These are phyloP conservation scores for Cubamyces sp. DNA, from an alignment of 768 basidiomycete genomes.

Conservation along the genomic window DNA sequence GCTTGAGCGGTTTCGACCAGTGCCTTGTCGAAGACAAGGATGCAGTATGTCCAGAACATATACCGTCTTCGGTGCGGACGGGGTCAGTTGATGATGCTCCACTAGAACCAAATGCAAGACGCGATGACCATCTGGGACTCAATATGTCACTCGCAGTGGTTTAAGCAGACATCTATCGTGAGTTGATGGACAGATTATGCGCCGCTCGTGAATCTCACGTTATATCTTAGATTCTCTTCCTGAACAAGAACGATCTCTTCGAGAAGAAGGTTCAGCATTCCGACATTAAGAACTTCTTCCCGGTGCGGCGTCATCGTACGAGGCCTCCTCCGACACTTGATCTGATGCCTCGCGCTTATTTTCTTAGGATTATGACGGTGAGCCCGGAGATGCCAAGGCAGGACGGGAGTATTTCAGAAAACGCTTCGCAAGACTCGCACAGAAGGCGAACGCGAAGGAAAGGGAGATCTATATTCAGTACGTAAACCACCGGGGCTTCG, in stretches of 20 bases:
- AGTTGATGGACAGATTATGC: constrained; percentile 31
- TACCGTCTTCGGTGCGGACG: neutral
- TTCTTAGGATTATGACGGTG: constrained; percentile 80
- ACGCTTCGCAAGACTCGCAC: constrained; percentile 79
- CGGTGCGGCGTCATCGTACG: constrained; percentile 49
- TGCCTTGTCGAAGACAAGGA: constrained; percentile 92
- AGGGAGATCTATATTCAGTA: constrained; percentile 95
- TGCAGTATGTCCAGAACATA: constrained; percentile 57
- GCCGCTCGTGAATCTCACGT: neutral
- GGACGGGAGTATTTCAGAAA: constrained; percentile 91
- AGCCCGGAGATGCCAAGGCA: constrained; percentile 67
- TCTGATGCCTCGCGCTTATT: no score
- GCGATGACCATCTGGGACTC: constrained; percentile 99
- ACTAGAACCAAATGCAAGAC: constrained; percentile 97
- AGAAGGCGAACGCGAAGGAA: constrained; percentile 85
- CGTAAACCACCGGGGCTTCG: constrained; percentile 42
- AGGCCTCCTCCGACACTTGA: no score
- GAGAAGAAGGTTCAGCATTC: constrained; percentile 80
- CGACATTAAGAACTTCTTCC: constrained; percentile 88
- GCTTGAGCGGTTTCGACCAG: constrained; percentile 92
- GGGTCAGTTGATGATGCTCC: constrained; percentile 1
- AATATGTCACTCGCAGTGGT: constrained; percentile 98
- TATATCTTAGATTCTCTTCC: constrained; percentile 72
- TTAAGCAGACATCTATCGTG: constrained; percentile 91
- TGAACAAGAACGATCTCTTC: constrained; percentile 96